These are phyloP conservation scores for Volvox carteri DNA, from an alignment of 163 green algal genomes.

Conservation along the genomic window DNA sequence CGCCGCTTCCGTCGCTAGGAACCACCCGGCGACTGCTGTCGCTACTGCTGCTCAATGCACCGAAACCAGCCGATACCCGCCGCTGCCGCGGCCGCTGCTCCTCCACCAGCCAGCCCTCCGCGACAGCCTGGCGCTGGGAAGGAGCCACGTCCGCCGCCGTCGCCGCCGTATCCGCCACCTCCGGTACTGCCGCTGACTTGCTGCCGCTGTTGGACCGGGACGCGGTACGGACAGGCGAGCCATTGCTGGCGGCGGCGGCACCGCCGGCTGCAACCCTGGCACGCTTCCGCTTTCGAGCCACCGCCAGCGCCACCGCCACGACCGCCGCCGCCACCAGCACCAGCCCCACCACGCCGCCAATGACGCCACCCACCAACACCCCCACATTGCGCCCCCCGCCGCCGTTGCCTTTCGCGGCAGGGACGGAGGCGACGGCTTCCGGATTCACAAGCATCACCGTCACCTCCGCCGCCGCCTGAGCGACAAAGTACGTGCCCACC, in stretches of 20 bases:
- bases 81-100: no score
- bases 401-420: no score
- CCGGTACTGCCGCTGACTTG: background rate
- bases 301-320: background rate
- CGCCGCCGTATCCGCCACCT: background rate
- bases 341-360: background rate
- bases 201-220: background rate
- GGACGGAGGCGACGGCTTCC: no score
- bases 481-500: slow-evolving; percentile 2
- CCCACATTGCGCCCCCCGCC: no score
- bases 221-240: background rate
- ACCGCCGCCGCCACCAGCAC: background rate
- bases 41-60: background rate
- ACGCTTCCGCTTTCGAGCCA: background rate
- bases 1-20: background rate
- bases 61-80: background rate
- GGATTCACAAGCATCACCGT: no score
- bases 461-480: no score
- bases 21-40: background rate
- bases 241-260: background rate
- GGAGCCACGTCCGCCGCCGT: background rate
- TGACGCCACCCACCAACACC: background rate
- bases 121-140: no score
- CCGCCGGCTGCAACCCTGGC: background rate
- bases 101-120: no score